phyloP scores from a whole-genome alignment of 139 green algal species.

The Nannochloris sp. region DNA sequence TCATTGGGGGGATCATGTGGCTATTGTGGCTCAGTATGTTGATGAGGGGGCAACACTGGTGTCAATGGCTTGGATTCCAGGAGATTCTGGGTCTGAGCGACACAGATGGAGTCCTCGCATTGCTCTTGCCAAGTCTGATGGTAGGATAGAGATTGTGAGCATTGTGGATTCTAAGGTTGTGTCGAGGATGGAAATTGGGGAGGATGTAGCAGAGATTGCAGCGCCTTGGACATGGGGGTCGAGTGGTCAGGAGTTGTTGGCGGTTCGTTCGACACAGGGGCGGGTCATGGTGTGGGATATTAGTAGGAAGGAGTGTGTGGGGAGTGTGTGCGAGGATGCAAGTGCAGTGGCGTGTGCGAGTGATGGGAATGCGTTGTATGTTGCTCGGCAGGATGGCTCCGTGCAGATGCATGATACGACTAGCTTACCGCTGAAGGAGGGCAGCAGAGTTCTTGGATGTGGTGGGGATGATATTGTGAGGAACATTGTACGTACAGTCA shows the following conservation, averaged over 20 bases:
- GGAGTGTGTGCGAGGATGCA: neutral
- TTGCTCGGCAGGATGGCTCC: neutral
- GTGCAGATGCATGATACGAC: neutral
- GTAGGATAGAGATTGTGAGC: conserved; percentile 53
- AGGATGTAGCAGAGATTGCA: neutral
- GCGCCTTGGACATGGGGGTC: too few species aligned
- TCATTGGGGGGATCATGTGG: conserved; percentile 59
- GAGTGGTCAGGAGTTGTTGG: neutral
- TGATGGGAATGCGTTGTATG: neutral
- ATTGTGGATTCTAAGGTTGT: conserved; percentile 43
- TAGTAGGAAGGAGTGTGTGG: neutral
- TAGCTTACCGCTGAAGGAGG: too few species aligned
- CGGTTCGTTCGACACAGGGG: neutral
- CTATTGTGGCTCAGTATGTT: conserved; percentile 50
- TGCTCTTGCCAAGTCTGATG: conserved; percentile 43
- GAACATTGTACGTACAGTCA: too few species aligned
- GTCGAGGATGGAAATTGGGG: conserved; percentile 24
- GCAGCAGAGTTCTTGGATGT: too few species aligned
- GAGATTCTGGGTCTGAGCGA: conserved; percentile 5
- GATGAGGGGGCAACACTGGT: conserved; percentile 42
- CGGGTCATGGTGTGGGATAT: neutral
- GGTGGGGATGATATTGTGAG: too few species aligned
- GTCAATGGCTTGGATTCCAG: conserved; percentile 31
- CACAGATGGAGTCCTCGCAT: conserved; percentile 48
- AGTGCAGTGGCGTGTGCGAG: neutral